phyloP scores from a whole-genome alignment of 441 rosid genomes.

The Raphanus hybrid region DNA sequence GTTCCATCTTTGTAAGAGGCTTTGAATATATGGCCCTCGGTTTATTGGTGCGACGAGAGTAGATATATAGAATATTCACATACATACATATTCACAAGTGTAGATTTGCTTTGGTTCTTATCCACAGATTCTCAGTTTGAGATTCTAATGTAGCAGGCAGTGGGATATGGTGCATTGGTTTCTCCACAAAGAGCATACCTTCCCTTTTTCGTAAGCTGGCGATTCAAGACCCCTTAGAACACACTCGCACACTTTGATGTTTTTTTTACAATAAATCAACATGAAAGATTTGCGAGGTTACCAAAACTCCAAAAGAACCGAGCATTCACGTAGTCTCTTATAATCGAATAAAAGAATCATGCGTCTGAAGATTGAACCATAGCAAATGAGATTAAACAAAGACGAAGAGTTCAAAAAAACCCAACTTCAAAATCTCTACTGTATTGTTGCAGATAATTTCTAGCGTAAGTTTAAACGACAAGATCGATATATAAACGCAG shows the following conservation, averaged over 20 bases:
- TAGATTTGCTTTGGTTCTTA: conserved; percentile 8
- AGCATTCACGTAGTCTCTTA: neutral
- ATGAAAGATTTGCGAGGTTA: neutral
- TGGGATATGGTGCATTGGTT: conserved; percentile 67
- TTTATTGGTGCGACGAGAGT: neutral
- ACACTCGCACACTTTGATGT: conserved; percentile 57
- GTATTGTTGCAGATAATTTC: neutral
- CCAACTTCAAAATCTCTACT: neutral
- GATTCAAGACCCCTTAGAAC: conserved; percentile 64
- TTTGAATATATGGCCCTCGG: neutral
- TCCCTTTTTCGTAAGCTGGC: conserved; percentile 65
- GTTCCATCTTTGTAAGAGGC: conserved; percentile 9
- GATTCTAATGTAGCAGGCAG: conserved; percentile 51
- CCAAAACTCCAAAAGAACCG: neutral
- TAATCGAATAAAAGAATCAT: conserved; percentile 7
- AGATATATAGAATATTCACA: neutral
- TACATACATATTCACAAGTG: neutral
- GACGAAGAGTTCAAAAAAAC: neutral
- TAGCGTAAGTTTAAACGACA: conserved; percentile 3
- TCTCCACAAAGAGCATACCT: conserved; percentile 79
- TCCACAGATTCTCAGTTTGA: conserved; percentile 25
- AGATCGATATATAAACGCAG: neutral
- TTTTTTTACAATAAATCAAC: neutral
- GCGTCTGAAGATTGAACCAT: neutral
- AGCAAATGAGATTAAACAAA: neutral